Base-by-base conservation (phyloP, 2,329 filamentous ascomycete genomes). In the Pseudohalonectria lignicola region DNA sequence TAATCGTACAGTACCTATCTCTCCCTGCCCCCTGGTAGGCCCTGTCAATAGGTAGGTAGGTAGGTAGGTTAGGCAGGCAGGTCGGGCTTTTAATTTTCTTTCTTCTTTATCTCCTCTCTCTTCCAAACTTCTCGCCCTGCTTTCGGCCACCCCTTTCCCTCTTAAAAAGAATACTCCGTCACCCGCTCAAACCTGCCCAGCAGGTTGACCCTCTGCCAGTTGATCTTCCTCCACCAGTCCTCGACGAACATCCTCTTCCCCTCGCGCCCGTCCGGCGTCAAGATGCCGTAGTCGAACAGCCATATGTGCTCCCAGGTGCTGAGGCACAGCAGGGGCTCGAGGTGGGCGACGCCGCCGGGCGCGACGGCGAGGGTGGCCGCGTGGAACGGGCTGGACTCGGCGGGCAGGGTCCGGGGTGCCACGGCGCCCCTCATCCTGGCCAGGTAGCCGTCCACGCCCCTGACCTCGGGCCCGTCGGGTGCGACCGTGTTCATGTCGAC, bases 281-380 rank as follows among this genome's bases (percentile, higher is more conserved):
- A 67, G 21, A 78, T 55, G 37, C 75, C 75, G 60, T 84, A 95
- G 58, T 96, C 87, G 39, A 75, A 73, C 57, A 96, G 64, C 76
- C 84, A 98, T 8, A 82, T 80, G 62, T 96, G 92, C 67, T 96
- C 82, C 92, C 92, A 98, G 5, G 87, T 94, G 63, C 87, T 96
- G 42, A 96, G 73, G 56, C 90, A 95, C 50, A 98, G 66, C 43
- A 96, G 68, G 30, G 34, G 18, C 28, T 18, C 13, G 37, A 34
- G 18, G 20, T 18, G 23, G 17, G 40, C 25, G 28, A 42, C 43
- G 32, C 37, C 41, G 15, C 43, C 45, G 1, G 30, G 18, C 17
- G 39, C 21, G 23, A 26, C 23, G 8, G 23, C 8, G 8, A 12
- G 7, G 8, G 23, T 26, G 8, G 23, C 51, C 48, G 31, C 37